Evolutionary conservation across 2,329 filamentous ascomycete species (phyloP).

Genomic region (Aspergillus hiratsukae): DNA sequence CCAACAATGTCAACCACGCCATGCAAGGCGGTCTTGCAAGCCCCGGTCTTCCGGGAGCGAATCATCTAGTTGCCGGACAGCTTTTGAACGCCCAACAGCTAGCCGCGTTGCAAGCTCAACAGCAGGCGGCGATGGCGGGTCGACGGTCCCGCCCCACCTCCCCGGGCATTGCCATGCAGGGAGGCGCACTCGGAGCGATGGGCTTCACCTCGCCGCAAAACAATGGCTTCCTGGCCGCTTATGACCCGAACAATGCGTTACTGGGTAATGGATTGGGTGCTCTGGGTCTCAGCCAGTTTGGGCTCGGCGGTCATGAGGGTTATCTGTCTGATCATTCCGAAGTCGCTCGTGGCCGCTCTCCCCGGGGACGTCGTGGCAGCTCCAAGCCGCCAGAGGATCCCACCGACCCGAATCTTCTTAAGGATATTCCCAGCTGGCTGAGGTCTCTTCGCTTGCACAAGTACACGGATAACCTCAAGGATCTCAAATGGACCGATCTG

Average conservation of each 20-base stretch:
- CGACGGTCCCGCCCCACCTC: constrained; percentile 84
- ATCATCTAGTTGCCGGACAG: constrained; percentile 83
- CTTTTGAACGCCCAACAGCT: constrained; percentile 81
- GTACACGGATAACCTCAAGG: constrained; percentile 97
- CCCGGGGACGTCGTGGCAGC: constrained; percentile 84
- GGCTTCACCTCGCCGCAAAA: constrained; percentile 84
- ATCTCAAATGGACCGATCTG: constrained; percentile 92
- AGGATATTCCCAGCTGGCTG: constrained; percentile 95
- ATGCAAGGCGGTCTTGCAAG: constrained; percentile 59
- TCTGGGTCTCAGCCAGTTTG: constrained; percentile 68
- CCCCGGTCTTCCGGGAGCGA: constrained; percentile 63
- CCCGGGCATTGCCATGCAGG: constrained; percentile 78
- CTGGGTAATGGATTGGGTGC: constrained; percentile 68
- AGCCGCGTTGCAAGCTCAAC: constrained; percentile 70
- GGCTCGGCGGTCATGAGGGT: constrained; percentile 67
- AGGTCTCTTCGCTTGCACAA: constrained; percentile 93
- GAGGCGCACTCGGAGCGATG: constrained; percentile 56
- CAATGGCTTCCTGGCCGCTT: constrained; percentile 89
- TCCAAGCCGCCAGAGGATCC: constrained; percentile 98
- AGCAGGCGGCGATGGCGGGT: constrained; percentile 52
- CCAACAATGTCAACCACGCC: constrained; percentile 50
- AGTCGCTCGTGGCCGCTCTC: constrained; percentile 83
- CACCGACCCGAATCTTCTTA: constrained; percentile 80
- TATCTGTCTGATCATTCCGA: constrained; percentile 94
- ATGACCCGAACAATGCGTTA: constrained; percentile 67